Evolutionary conservation across 495 filamentous ascomycete genomes (phyloP), one percentile per base, ranked within the genome.

Genomic region (Paragyromitra xinjiangensis): DNA sequence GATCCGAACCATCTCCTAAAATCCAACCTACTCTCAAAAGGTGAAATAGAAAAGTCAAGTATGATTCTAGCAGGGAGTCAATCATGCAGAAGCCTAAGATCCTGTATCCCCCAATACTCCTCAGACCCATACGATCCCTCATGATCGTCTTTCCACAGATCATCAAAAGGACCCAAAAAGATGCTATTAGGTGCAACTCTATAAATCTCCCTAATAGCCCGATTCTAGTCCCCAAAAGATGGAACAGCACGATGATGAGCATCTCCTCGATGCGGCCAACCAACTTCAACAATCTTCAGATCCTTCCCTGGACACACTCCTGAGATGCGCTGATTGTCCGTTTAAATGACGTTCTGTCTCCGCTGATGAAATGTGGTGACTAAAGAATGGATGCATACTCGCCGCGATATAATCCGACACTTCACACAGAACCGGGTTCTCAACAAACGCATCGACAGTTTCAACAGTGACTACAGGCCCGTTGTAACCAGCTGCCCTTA

Each of bases 321-420:
- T 67, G 53, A 95, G 87, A 29, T 84, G 84, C 29, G 84, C 82
- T 22, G 86, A 86, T 75, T 89, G 86, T 44, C 83, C 81, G 3
- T 83, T 75, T 2, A 92, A 87, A 78, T 91, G 95, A 1, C 83
- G 73, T 14, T 93, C 94, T 2, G 93, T 88, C 45, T 86, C 83
- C 0, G 84, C 82, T 7, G 93, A 85, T 4, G 76, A 83, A 24
- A 88, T 85, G 12, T 86, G 87, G 2, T 85, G 83, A 75, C 94
- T 91, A 82, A 96, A 96, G 85, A 94, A 97, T 7, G 93, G 88
- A 81, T 97, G 94, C 71, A 88, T 86, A 79, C 96, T 96, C 51
- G 90, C 88, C 0, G 93, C 91, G 78, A 90, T 93, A 84, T 91
- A 93, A 77, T 95, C 93, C 8, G 90, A 91, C 19, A 84, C 87